phyloP scores from a whole-genome alignment of 148 eudicot species.

The Rhododendron simsii region DNA sequence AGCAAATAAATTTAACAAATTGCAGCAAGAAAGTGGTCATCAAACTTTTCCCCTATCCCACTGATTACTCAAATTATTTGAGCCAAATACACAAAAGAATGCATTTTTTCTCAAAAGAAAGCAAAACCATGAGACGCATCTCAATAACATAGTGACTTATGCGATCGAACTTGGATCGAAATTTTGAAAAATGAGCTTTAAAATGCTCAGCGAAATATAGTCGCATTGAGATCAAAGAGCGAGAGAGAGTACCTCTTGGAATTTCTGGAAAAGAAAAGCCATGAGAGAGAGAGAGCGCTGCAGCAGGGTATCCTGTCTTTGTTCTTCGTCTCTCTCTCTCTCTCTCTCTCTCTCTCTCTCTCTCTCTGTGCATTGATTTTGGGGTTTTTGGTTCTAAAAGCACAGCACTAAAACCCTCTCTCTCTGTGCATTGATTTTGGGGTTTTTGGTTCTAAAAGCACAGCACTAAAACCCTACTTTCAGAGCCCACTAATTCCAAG shows the following conservation, averaged over 20 bases:
- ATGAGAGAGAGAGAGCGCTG: slow-evolving; percentile 20
- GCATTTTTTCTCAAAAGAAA: neutral
- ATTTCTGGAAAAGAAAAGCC: slow-evolving; percentile 63
- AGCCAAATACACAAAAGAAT: neutral
- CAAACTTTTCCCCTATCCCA: neutral
- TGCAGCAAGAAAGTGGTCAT: neutral
- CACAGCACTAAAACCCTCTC: neutral
- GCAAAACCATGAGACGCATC: neutral
- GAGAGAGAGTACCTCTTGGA: slow-evolving; percentile 51
- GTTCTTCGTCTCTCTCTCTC: neutral
- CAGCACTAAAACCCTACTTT: neutral
- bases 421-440: too few relatives aligned
- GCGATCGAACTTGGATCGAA: neutral
- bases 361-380: too few relatives aligned
- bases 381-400: neutral
- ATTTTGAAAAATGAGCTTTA: neutral
- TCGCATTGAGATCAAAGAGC: neutral
- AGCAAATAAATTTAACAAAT: neutral
- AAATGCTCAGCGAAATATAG: neutral
- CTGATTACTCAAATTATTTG: neutral
- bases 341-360: neutral
- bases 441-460: neutral
- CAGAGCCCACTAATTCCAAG: neutral
- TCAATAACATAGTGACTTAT: neutral
- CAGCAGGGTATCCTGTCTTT: neutral